A percentile compares a stretch with the other conserved stretches of the same genome.
These are phyloP conservation scores for Botryococcus braunii DNA, from an alignment of 163 green algal species.

Conservation along the genomic window DNA sequence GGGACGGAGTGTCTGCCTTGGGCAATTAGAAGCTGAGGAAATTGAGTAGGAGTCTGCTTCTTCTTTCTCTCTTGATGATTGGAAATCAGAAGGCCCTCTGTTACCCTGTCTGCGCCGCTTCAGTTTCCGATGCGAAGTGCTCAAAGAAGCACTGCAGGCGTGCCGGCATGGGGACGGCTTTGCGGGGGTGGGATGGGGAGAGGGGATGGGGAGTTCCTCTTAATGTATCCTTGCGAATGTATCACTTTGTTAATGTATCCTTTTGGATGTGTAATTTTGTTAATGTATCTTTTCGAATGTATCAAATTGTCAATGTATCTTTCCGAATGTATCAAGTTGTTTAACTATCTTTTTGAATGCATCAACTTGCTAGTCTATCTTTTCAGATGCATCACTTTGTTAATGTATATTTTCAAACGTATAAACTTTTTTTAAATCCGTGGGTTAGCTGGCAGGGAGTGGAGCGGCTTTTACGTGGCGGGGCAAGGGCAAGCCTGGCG, in stretches of 20 bases:
- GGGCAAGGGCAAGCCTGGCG: slow-evolving; percentile 15
- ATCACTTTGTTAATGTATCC: background rate
- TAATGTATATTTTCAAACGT: background rate
- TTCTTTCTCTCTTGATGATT: no score
- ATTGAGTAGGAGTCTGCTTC: no score
- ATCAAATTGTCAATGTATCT: background rate
- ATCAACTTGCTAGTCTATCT: background rate
- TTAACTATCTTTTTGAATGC: background rate
- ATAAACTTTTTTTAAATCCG: background rate
- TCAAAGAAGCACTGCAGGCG: no score
- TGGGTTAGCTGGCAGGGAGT: background rate
- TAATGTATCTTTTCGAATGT: slow-evolving; percentile 1
- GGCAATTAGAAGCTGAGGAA: no score
- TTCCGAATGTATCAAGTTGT: background rate
- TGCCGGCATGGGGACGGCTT: no score
- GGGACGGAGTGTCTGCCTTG: no score
- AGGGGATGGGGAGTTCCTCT: no score
- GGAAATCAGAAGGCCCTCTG: no score
- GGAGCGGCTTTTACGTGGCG: slow-evolving; percentile 21
- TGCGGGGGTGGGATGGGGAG: no score
- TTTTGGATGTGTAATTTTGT: background rate
- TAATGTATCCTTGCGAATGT: background rate
- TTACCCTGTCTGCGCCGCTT: no score
- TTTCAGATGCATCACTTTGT: background rate
- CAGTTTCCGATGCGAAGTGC: no score